phyloP scores from a whole-genome alignment of 75 land plant genomes.

The Adiantum capillusveneris region DNA sequence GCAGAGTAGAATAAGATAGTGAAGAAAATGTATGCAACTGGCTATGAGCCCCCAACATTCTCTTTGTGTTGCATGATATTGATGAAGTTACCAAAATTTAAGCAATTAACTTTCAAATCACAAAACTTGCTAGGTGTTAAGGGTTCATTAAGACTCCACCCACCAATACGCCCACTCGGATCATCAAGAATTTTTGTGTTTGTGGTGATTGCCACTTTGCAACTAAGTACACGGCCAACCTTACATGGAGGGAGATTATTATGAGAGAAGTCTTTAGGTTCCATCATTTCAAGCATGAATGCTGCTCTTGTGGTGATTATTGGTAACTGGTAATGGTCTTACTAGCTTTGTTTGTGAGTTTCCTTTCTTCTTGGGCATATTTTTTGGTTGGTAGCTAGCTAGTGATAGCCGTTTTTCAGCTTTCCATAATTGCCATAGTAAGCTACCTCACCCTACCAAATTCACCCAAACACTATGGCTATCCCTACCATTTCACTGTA shows the following conservation, averaged over 20 bases:
- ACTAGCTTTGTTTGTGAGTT: no score
- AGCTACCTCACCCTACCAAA: no score
- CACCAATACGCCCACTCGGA: constrained; percentile 9
- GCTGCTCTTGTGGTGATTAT: constrained; percentile 22
- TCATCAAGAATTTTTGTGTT: constrained; percentile 21
- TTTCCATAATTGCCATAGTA: no score
- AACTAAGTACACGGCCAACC: constrained; percentile 16
- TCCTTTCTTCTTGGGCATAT: no score
- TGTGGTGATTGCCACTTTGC: constrained; percentile 22
- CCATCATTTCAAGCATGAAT: constrained; percentile 14
- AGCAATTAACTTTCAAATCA: constrained; percentile 9
- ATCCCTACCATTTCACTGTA: no score
- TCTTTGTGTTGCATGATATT: constrained; percentile 14
- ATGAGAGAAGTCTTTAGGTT: constrained; percentile 21
- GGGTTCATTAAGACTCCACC: constrained; percentile 20
- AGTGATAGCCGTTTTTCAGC: no score
- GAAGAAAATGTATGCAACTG: constrained; percentile 9
- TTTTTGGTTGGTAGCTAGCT: no score
- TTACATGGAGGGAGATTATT: constrained; percentile 15
- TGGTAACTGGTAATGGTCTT: no score
- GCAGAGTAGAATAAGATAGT: constrained; percentile 8
- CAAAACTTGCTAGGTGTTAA: constrained; percentile 13
- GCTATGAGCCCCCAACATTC: constrained; percentile 16
- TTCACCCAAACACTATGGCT: no score
- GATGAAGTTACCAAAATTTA: constrained; percentile 9